Base-by-base conservation (phyloP, 352 stramenopile species). In the Paralagenidium karlingii region DNA sequence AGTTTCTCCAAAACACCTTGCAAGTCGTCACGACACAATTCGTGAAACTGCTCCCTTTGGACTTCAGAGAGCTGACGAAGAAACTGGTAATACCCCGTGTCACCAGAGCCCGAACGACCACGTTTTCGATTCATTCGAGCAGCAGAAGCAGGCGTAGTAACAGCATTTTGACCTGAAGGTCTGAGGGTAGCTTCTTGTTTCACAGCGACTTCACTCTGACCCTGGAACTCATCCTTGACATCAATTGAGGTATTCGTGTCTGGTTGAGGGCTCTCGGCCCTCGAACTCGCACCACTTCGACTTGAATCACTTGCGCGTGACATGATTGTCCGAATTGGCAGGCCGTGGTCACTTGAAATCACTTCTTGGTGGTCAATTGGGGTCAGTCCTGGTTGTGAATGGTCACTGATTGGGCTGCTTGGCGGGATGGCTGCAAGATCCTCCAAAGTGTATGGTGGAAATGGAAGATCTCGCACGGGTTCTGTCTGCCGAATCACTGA, bases 1-100 rank as follows among this genome's bases (percentile, higher is more conserved):
- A 89, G 85, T 40, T 82, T 52, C 18, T 63, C 57, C 27, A 89
- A 54, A 19, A 89, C 57, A 2, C 47, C 38, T 12, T 38, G 43
- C 27, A 85, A 43, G 32, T 89, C 71, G 8, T 86, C 76, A 4
- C 60, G 46, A 32, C 61, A 79, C 19, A 63, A 55, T n/a, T 51
- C 48, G n/a, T 68, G 44, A 15, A 86, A 69, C 25, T 62, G 13
- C 20, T 85, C 53, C 16, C 71, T 65, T 39, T 92, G 58, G 13
- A 59, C 34, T 3, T 22, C 50, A 4, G 70, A 77, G 24, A 88
- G 62, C 9, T 51, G 55, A 19, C 53, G 45, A 26, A 41, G 50
- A 38, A 71, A 9, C 6, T 44, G 43, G n/a, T 49, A 40, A 7
- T 34, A 41, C 25, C n/a, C 21, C 28, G 24, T 47, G 40, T 34